phyloP scores from a whole-genome alignment of 1,284 basidiomycete genomes.

The Sparassis latifolia region DNA sequence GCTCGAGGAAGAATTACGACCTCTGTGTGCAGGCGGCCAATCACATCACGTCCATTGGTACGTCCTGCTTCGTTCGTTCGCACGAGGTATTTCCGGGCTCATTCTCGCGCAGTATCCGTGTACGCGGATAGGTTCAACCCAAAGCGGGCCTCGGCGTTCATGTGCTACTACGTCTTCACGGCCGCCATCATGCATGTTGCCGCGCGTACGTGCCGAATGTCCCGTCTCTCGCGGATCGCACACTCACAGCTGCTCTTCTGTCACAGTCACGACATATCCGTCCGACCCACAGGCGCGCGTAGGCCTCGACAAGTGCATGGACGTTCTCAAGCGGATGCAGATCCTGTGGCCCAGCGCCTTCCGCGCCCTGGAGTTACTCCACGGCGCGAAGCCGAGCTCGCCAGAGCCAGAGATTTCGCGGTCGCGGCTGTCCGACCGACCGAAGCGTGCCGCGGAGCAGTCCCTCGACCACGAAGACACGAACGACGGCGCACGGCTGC shows the following conservation, averaged over 20 bases:
- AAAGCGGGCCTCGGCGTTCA: slow-evolving; percentile 61
- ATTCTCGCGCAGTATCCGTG: slow-evolving; percentile 34
- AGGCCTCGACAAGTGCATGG: slow-evolving; percentile 65
- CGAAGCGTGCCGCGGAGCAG: slow-evolving; percentile 19
- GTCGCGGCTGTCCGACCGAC: slow-evolving; percentile 11
- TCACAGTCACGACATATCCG: slow-evolving; percentile 52
- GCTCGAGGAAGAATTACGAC: slow-evolving; percentile 65
- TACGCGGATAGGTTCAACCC: slow-evolving; percentile 63
- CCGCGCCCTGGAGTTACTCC: slow-evolving; percentile 67
- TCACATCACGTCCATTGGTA: slow-evolving; percentile 71
- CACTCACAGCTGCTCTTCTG: slow-evolving; percentile 15
- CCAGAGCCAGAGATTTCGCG: slow-evolving; percentile 12
- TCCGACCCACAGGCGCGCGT: slow-evolving; percentile 62
- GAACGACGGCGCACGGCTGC: slow-evolving; percentile 10
- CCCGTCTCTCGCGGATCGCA: not conserved
- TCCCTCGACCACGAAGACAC: slow-evolving; percentile 12
- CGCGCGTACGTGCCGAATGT: slow-evolving; percentile 36
- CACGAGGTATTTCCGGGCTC: not conserved
- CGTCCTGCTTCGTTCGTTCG: slow-evolving; percentile 11
- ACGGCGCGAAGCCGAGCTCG: slow-evolving; percentile 51
- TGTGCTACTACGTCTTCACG: slow-evolving; percentile 79
- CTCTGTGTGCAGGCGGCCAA: slow-evolving; percentile 69
- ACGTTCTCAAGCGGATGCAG: slow-evolving; percentile 62
- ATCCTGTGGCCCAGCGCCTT: slow-evolving; percentile 73
- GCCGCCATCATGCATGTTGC: slow-evolving; percentile 80